These are phyloP conservation scores for Chrysoporthe cubensis DNA, from an alignment of 2,329 filamentous ascomycete genomes.

Conservation along the genomic window DNA sequence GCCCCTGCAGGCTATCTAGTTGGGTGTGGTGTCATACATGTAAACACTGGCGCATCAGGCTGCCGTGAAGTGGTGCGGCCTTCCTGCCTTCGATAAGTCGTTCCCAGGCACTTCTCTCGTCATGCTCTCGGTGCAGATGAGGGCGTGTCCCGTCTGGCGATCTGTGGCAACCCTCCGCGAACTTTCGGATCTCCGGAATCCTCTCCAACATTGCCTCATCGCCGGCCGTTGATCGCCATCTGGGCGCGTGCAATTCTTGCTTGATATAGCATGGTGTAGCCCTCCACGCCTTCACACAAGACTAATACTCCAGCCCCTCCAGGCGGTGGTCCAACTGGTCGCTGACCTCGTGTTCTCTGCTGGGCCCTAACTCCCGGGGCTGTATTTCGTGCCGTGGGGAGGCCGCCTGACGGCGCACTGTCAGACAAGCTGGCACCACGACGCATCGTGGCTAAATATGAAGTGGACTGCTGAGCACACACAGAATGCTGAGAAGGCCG, in stretches of 20 bases:
- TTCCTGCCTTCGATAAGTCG: too few relatives aligned
- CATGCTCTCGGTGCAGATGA: background rate
- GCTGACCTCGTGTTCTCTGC: background rate
- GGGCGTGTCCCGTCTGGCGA: background rate
- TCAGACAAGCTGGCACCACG: background rate
- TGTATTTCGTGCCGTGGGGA: background rate
- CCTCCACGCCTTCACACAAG: background rate
- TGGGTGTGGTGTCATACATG: background rate
- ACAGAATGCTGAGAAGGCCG: too few relatives aligned
- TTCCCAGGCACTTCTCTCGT: too few relatives aligned
- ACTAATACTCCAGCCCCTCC: background rate
- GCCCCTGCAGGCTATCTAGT: background rate
- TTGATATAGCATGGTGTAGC: background rate
- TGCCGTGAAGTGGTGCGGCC: too few relatives aligned
- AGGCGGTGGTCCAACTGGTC: background rate
- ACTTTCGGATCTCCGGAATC: background rate
- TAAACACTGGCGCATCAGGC: too few relatives aligned
- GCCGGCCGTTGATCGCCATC: background rate
- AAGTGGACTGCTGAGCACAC: background rate
- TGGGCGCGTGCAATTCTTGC: background rate
- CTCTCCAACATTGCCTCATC: background rate
- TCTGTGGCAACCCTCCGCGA: background rate
- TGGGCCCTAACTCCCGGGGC: background rate
- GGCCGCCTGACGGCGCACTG: background rate
- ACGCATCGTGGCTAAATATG: background rate